Evolutionary conservation across 2,329 filamentous ascomycete genomes (phyloP).

Genomic region (Lachnellula arida): DNA sequence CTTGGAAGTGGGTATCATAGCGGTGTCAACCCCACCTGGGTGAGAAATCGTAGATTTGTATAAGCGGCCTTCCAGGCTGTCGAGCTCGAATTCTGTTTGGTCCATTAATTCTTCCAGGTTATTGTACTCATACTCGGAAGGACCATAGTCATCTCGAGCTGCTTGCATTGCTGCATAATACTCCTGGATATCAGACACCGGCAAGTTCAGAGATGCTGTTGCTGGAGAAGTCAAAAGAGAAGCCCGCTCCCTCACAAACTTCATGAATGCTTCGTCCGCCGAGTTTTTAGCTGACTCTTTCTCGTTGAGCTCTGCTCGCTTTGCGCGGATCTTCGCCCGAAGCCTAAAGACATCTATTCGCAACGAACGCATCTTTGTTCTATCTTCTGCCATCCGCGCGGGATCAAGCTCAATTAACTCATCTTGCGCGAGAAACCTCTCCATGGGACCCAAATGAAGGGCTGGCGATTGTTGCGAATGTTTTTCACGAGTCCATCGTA

Average conservation of each 20-base stretch:
- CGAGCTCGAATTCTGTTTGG: constrained; percentile 13
- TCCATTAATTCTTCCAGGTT: constrained; percentile 11
- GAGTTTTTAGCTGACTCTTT: constrained; percentile 4
- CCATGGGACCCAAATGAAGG: constrained; percentile 1
- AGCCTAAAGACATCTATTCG: constrained; percentile 2
- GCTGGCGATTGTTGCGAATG: neutral
- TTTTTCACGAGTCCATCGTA: neutral
- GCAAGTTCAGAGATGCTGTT: neutral
- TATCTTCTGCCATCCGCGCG: neutral
- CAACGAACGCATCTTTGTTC: neutral
- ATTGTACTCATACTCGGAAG: constrained; percentile 13
- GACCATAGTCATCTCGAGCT: constrained; percentile 19
- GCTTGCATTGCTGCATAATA: constrained; percentile 7
- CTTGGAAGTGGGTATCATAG: neutral
- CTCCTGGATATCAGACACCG: neutral
- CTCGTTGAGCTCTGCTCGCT: constrained; percentile 7
- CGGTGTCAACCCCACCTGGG: too few species aligned
- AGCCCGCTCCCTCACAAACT: constrained; percentile 4
- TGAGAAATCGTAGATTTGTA: neutral
- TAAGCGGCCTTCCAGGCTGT: constrained; percentile 8
- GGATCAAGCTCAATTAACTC: too few species aligned
- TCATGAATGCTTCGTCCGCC: constrained; percentile 15
- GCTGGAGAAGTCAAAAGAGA: neutral
- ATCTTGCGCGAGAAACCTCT: neutral
- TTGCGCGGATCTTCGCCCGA: neutral